These are phyloP conservation scores for Nyctanthes arbortristis DNA, from an alignment of 257 asterid species.

Conservation along the genomic window DNA sequence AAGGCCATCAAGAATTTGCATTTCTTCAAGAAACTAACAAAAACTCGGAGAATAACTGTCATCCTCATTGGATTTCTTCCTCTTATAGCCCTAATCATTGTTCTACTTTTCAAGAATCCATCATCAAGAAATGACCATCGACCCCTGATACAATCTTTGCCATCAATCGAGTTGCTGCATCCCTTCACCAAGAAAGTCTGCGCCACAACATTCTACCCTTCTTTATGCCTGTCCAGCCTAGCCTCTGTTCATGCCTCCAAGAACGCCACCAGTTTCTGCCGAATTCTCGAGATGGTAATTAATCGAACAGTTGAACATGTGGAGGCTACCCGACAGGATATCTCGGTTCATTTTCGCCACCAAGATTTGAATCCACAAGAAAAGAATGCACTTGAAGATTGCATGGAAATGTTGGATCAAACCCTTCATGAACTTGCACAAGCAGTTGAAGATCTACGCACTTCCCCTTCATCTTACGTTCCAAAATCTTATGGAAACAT, in stretches of 20 bases:
- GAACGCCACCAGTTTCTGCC: conserved; percentile 26
- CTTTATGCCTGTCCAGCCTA: conserved; percentile 42
- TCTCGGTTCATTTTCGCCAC: conserved; percentile 26
- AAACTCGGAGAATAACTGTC: conserved; percentile 25
- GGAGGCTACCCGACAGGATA: conserved; percentile 1
- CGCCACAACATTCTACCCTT: conserved; percentile 39
- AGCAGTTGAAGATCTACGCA: conserved; percentile 38
- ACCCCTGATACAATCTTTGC: not conserved
- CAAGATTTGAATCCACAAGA: conserved; percentile 40
- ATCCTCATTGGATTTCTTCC: conserved; percentile 24
- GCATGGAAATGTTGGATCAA: conserved; percentile 64
- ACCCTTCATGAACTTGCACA: conserved; percentile 47
- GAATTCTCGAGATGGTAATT: conserved; percentile 37
- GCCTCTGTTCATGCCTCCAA: conserved; percentile 28
- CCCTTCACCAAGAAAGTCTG: conserved; percentile 50
- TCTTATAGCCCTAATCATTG: conserved; percentile 27
- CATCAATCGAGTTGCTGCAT: conserved; percentile 14
- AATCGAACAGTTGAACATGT: conserved; percentile 33
- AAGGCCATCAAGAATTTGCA: conserved; percentile 11
- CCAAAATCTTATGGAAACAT: conserved; percentile 39
- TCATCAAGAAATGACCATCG: conserved; percentile 1
- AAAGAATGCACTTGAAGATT: conserved; percentile 50
- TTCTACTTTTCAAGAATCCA: conserved; percentile 24
- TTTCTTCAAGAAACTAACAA: conserved; percentile 31
- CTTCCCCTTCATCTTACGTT: conserved; percentile 22